A percentile compares a stretch with the other conserved stretches of the same genome.
These are phyloP conservation scores for Penicillium sp. DNA, from an alignment of 2,329 filamentous ascomycete genomes.

Conservation along the genomic window DNA sequence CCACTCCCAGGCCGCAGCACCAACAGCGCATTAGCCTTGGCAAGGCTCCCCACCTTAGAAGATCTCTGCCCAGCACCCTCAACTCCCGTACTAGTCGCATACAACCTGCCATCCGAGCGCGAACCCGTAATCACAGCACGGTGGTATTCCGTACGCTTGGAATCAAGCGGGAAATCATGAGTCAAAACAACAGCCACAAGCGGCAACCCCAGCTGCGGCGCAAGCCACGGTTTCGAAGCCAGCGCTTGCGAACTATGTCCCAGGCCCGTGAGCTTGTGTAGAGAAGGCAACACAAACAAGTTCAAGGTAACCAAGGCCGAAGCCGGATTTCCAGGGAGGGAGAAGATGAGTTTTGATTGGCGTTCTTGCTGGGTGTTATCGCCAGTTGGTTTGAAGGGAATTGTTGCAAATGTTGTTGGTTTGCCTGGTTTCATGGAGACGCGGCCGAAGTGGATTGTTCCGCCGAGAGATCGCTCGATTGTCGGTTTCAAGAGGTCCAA, in stretches of 20 bases:
- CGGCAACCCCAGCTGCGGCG: slow-evolving; percentile 66
- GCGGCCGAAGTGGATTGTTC: slow-evolving; percentile 92
- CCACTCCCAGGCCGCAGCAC: slow-evolving; percentile 56
- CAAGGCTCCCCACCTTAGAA: slow-evolving; percentile 83
- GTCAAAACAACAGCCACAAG: slow-evolving; percentile 69
- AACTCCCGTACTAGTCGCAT: slow-evolving; percentile 80
- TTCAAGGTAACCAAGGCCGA: slow-evolving; percentile 92
- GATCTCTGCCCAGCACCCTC: slow-evolving; percentile 67
- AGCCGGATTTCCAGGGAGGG: slow-evolving; percentile 89
- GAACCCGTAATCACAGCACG: slow-evolving; percentile 71
- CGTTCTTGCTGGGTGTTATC: slow-evolving; percentile 57
- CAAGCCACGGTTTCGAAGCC: slow-evolving; percentile 42
- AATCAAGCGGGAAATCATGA: slow-evolving; percentile 73
- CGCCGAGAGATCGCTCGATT: slow-evolving; percentile 84
- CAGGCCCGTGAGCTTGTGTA: slow-evolving; percentile 76
- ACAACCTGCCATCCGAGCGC: slow-evolving; percentile 64
- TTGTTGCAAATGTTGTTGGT: slow-evolving; percentile 92
- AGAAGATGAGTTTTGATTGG: slow-evolving; percentile 74
- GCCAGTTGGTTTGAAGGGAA: slow-evolving; percentile 60
- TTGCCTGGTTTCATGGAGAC: slow-evolving; percentile 99
- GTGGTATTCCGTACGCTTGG: slow-evolving; percentile 82
- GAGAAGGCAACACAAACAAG: slow-evolving; percentile 84
- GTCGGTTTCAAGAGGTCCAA: slow-evolving; percentile 95
- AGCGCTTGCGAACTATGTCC: slow-evolving; percentile 25
- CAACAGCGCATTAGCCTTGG: slow-evolving; percentile 82